Percentiles rank a stretch among this genome's conserved stretches.
Conservation (phyloP, 495 filamentous ascomycete genomes). For the Corynascus novoguineensis region DNA sequence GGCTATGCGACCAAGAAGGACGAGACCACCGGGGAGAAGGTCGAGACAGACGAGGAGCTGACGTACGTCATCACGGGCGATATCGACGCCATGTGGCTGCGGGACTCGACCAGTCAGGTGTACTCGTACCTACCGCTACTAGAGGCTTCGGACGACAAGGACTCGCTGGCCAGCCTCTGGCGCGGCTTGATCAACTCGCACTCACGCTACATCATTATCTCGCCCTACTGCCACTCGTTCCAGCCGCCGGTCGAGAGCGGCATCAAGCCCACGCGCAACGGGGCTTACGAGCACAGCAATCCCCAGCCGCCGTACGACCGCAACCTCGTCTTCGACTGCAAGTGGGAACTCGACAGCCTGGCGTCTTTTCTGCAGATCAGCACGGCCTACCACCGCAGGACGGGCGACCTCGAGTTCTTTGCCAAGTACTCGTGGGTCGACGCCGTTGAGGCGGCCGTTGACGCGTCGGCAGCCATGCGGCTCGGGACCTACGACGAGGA, state of each 20-base stretch:
- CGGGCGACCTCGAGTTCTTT: conserved; percentile 53
- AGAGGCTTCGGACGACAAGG: conserved; percentile 41
- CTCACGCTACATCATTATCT: conserved; percentile 51
- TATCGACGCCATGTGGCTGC: conserved; percentile 63
- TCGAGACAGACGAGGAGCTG: conserved; percentile 53
- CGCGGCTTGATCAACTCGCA: conserved; percentile 57
- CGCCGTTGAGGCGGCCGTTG: conserved; percentile 50
- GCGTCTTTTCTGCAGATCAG: conserved; percentile 59
- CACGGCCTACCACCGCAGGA: conserved; percentile 51
- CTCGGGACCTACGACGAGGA: conserved; percentile 52
- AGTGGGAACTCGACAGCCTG: conserved; percentile 59
- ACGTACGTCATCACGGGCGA: conserved; percentile 61
- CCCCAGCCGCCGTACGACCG: conserved; percentile 47
- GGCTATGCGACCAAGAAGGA: conserved; percentile 45
- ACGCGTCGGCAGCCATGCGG: conserved; percentile 55
- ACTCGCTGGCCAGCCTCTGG: conserved; percentile 55
- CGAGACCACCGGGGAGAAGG: conserved; percentile 20
- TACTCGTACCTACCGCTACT: conserved; percentile 55
- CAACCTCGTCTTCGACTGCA: conserved; percentile 55
- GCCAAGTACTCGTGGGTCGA: conserved; percentile 55
- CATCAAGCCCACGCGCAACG: conserved; percentile 44
- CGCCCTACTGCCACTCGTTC: conserved; percentile 58
- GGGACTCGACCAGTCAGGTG: conserved; percentile 58
- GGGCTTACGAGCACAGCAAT: conserved; percentile 42
- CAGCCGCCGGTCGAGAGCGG: conserved; percentile 54